These are phyloP conservation scores for Massarina eburnea DNA, from an alignment of 2,329 filamentous ascomycete species.

Conservation along the genomic window DNA sequence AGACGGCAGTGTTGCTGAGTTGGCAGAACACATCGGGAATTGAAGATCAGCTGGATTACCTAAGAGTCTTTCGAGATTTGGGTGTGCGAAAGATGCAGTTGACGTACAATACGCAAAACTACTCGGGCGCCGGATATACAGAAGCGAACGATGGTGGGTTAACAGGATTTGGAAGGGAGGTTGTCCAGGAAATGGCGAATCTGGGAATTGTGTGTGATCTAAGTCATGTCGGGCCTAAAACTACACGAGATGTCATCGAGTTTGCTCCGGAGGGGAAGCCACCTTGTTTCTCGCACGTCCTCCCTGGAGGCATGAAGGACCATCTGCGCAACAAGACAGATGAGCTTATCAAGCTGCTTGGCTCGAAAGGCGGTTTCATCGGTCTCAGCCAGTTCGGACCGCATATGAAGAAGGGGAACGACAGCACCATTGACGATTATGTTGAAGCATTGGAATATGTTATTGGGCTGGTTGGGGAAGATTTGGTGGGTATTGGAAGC, in stretches of 20 bases:
- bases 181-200: conserved; percentile 39
- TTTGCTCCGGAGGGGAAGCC: conserved; percentile 39
- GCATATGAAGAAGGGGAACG: conserved; percentile 45
- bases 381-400: conserved; percentile 45
- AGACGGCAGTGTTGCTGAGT: conserved; percentile 43
- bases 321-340: conserved; percentile 46
- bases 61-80: conserved; percentile 45
- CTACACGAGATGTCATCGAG: conserved; percentile 28
- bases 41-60: conserved; percentile 43
- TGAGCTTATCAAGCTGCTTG: conserved; percentile 40
- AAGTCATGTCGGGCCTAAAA: conserved; percentile 40
- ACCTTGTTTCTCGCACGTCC: conserved; percentile 45
- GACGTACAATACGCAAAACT: conserved; percentile 49
- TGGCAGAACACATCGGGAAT: conserved; percentile 49
- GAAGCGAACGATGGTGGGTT: conserved; percentile 42
- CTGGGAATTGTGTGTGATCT: conserved; percentile 43
- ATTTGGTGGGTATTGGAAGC: conserved; percentile 43
- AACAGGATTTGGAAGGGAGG: conserved; percentile 40
- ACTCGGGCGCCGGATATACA: conserved; percentile 45
- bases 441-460: conserved; percentile 46
- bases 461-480: conserved; percentile 40
- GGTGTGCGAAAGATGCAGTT: conserved; percentile 49
- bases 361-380: conserved; percentile 43
- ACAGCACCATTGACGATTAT: conserved; percentile 47
- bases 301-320: conserved; percentile 39